Evolutionary conservation across 2,329 filamentous ascomycete genomes (phyloP), one percentile per base, ranked within the genome.

Genomic region (Talaromyces sp.): DNA sequence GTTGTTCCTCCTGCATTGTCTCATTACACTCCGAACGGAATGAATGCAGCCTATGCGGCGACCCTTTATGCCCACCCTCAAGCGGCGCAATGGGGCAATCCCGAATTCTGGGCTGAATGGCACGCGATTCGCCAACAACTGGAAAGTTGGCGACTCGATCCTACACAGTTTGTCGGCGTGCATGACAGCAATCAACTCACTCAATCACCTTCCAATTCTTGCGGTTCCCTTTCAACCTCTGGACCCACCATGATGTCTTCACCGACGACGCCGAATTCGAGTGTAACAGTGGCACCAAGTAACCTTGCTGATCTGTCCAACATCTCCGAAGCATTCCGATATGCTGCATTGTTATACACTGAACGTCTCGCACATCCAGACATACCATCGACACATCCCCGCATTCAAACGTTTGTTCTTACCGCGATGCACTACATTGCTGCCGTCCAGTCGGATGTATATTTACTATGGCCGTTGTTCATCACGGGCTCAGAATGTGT

Each of bases 381-480:
- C 64, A 81, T 91, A 1, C 87, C 92, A 1, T 91, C 91, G 0
- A 85, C 85, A 17, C 86, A 93, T 72, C 86, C 88, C 70, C 91
- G 89, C 74, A 93, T 97, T 78, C 92, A 96, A 76, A 89, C 88
- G 69, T 85, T 96, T 22, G 93, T 97, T 64, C 88, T 88, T 73
- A 89, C 92, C 69, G 91, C 93, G 0, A 85, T 97, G 47, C 91
- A 89, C 78, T 94, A 96, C 78, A 91, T 95, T 65, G 90, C 89
- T 6, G 89, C 89, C 62, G 88, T 97, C 43, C 88, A 91, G 68
- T 85, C 89, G 2, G 90, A 96, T 78, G 96, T 97, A 74, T 97
- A 96, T 75, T 81, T 97, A 10, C 86, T 97, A 8, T 97, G 93
- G 94, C 93, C 94, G 2, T 84, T 97, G 2, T 97, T 97, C 75